A percentile compares a stretch with the other conserved stretches of the same genome.
phyloP scores from a whole-genome alignment of 495 filamentous ascomycete species.

The Tetracladium setigerum region DNA sequence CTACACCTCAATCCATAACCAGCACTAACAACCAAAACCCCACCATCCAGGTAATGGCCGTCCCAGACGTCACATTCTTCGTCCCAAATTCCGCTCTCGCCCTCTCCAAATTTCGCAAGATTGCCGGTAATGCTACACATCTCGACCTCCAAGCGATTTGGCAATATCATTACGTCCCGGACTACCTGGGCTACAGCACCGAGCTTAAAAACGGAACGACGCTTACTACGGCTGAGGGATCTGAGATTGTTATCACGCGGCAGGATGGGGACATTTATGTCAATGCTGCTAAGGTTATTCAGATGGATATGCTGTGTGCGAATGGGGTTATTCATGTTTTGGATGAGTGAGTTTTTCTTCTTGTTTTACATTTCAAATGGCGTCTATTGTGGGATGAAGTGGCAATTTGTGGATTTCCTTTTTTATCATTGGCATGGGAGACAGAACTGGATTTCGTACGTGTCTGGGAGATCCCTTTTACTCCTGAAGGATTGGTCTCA shows the following conservation, averaged over 20 bases:
- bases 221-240: slow-evolving; percentile 24
- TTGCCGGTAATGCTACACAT: too few species aligned
- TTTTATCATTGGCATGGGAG: too few species aligned
- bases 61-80: slow-evolving; percentile 38
- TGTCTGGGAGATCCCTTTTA: too few species aligned
- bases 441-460: too few species aligned
- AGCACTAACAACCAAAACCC: too few species aligned
- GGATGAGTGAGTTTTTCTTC: too few species aligned
- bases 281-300: slow-evolving; percentile 28
- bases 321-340: slow-evolving; percentile 35
- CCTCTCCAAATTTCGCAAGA: slow-evolving; percentile 24
- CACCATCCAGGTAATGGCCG: too few species aligned
- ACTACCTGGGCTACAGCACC: slow-evolving; percentile 26
- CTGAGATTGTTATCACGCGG: slow-evolving; percentile 23
- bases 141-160: too few species aligned
- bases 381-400: too few species aligned
- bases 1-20: too few species aligned
- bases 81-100: slow-evolving; percentile 34
- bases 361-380: background rate
- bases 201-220: slow-evolving; percentile 22
- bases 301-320: slow-evolving; percentile 22
- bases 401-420: too few species aligned
- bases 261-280: slow-evolving; percentile 22
- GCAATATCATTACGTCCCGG: slow-evolving; percentile 27
- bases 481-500: too few species aligned